These are phyloP conservation scores for Nakazawaea sp. DNA, from an alignment of 805 yeast genomes.

Conservation along the genomic window DNA sequence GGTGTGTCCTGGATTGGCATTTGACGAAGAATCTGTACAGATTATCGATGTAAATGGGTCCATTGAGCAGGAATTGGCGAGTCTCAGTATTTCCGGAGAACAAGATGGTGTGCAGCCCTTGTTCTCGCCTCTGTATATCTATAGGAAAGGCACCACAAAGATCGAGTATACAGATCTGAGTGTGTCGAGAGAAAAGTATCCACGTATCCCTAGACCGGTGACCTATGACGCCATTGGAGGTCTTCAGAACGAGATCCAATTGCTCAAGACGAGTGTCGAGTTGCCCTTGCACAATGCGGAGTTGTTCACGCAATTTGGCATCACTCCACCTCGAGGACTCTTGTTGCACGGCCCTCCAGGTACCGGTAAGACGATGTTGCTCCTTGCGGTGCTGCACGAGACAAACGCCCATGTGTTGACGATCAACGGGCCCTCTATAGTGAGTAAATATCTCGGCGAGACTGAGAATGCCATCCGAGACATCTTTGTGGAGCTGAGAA, in stretches of 20 bases:
- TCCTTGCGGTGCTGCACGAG: slow-evolving; percentile 76
- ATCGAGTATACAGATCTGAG: slow-evolving; percentile 1
- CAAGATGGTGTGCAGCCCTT: slow-evolving; percentile 18
- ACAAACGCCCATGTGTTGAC: slow-evolving; percentile 77
- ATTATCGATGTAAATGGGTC: slow-evolving; percentile 22
- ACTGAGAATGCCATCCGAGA: slow-evolving; percentile 83
- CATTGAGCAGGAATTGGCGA: slow-evolving; percentile 27
- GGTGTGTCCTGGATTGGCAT: slow-evolving; percentile 44
- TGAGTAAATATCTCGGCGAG: slow-evolving; percentile 90
- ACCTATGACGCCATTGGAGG: slow-evolving; percentile 72
- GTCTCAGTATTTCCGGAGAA: slow-evolving; percentile 24
- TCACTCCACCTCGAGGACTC: slow-evolving; percentile 89
- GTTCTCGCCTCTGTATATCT: slow-evolving; percentile 42
- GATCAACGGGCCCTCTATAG: slow-evolving; percentile 86
- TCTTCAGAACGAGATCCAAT: slow-evolving; percentile 50
- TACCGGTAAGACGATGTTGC: slow-evolving; percentile 88
- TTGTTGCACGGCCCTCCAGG: slow-evolving; percentile 97
- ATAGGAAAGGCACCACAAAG: slow-evolving; percentile 23
- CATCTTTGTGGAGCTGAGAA: slow-evolving; percentile 76
- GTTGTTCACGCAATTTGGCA: slow-evolving; percentile 76
- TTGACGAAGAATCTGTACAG: slow-evolving; percentile 13
- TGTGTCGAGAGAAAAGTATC: slow-evolving; percentile 30
- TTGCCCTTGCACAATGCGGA: slow-evolving; percentile 76
- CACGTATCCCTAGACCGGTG: slow-evolving; percentile 31
- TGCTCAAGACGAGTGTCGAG: slow-evolving; percentile 61